A percentile compares a stretch with the other conserved stretches of the same genome.
phyloP scores from a whole-genome alignment of 164 flowering plant species.

The Aristolochia contorta region DNA sequence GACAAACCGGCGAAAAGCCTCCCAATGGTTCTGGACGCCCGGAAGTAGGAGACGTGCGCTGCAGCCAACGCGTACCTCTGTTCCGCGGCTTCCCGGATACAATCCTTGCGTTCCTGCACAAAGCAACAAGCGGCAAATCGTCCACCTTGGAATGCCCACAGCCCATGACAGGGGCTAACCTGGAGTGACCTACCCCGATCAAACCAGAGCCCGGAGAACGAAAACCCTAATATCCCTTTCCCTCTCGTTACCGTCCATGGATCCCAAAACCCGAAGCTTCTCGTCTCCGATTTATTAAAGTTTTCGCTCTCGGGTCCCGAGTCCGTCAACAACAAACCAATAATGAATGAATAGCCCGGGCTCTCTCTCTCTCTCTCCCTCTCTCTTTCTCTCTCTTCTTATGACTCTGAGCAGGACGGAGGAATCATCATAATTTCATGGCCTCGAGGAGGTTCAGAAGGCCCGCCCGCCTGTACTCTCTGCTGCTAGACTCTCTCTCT shows the following conservation, averaged over 20 bases:
- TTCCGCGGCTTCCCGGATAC: slow-evolving; percentile 56
- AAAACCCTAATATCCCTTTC: not conserved
- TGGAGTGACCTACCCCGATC: not conserved
- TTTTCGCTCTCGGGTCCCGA: too few species aligned
- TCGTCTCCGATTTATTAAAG: too few species aligned
- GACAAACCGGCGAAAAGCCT: slow-evolving; percentile 55
- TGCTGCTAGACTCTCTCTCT: not conserved
- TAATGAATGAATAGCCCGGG: too few species aligned
- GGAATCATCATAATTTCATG: not conserved
- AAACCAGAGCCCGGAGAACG: not conserved
- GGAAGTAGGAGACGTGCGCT: slow-evolving; percentile 69
- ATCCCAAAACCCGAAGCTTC: not conserved
- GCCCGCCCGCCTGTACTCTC: not conserved
- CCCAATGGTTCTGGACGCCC: slow-evolving; percentile 56
- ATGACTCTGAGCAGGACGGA: not conserved
- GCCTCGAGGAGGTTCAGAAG: not conserved
- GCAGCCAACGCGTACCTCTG: slow-evolving; percentile 68
- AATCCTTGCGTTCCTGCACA: slow-evolving; percentile 68
- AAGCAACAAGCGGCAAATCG: slow-evolving; percentile 54
- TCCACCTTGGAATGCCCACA: slow-evolving; percentile 77
- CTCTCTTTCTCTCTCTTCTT: too few species aligned
- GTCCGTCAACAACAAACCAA: too few species aligned
- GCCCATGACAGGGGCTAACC: slow-evolving; percentile 41
- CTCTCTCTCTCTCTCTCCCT: too few species aligned
- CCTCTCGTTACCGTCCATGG: not conserved